Evolutionary conservation across 1,284 basidiomycete species (phyloP), one percentile per base, ranked within the genome.

Genomic region (Moesziomyces globuligerus): DNA sequence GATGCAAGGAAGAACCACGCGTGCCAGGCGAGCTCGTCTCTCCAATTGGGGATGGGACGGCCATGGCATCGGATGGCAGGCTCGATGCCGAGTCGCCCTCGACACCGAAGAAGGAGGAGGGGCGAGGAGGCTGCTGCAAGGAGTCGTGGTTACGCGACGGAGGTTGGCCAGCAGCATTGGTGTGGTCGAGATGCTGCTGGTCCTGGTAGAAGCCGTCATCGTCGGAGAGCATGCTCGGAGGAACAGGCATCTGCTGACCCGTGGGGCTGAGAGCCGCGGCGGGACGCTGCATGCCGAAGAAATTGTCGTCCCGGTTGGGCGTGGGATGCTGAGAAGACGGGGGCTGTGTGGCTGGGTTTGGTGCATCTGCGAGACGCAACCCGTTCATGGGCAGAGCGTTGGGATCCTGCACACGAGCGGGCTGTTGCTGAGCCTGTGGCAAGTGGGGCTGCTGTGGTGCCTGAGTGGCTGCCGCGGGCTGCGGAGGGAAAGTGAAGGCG

Each of bases 201-300:
- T 61, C 53, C 38, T 66, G 57, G 28, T 50, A 65, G 51, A 62
- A 73, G 48, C 54, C 55, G 39, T 58, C 58, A 17, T 65, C 66
- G 23, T 65, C 61, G 6, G 56, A 36, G 29, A 71, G 45, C 52
- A 65, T 55, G 47, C 49, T 50, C 10, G 46, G n/a, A 20, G 66
- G 65, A 0, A 71, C 48, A 15, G 74, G 62, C 20, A 66, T 56
- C 6, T 62, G 58, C 10, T 71, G 71, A 7, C 71, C 67, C 4
- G 62, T 50, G 17, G 71, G 54, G 40, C 53, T 67, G 47, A 72
- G 51, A 11, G 59, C 67, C 29, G 74, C 74, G 24, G 57, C 26
- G 7, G 75, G 75, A 21, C 52, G 43, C 37, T 78, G 64, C 74
- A 74, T 74, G 26, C 75, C 75, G 44, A 74, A 76, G 58, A 78